A percentile compares a stretch with the other conserved stretches of the same genome.
Evolutionary conservation across 257 asterid genomes (phyloP).

Genomic region (Solanum chmielewskii): DNA sequence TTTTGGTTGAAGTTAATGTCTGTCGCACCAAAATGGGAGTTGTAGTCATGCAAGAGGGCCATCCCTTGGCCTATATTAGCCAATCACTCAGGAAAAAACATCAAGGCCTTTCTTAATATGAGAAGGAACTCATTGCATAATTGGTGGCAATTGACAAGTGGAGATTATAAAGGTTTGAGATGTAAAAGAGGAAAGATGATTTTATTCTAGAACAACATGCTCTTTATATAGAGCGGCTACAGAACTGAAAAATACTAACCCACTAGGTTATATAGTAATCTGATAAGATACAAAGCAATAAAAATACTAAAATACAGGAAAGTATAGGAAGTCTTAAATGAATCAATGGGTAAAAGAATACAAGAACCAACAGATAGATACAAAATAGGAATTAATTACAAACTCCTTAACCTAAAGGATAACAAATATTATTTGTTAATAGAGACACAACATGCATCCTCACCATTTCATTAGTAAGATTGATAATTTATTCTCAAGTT

Average conservation of each 20-base stretch:
- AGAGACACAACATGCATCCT: background rate
- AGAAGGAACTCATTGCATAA: background rate
- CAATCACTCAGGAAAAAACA: background rate
- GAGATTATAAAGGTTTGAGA: background rate
- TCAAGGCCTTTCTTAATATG: background rate
- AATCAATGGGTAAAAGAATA: background rate
- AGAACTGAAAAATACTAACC: background rate
- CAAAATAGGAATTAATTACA: background rate
- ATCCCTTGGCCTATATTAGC: background rate
- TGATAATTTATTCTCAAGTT: background rate
- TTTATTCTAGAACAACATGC: background rate
- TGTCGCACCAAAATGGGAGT: background rate
- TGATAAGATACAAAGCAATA: background rate
- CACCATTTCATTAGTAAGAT: background rate
- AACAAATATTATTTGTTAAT: background rate
- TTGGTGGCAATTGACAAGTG: background rate
- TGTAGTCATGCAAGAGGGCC: background rate
- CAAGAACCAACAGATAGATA: background rate
- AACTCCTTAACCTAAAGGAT: background rate
- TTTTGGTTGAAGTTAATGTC: background rate
- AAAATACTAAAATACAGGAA: background rate
- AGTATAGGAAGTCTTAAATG: background rate
- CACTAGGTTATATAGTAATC: background rate
- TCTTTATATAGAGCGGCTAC: background rate
- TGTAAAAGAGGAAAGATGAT: background rate